phyloP scores from a whole-genome alignment of 352 stramenopile species.

The Thalassiosira ordinaria region DNA sequence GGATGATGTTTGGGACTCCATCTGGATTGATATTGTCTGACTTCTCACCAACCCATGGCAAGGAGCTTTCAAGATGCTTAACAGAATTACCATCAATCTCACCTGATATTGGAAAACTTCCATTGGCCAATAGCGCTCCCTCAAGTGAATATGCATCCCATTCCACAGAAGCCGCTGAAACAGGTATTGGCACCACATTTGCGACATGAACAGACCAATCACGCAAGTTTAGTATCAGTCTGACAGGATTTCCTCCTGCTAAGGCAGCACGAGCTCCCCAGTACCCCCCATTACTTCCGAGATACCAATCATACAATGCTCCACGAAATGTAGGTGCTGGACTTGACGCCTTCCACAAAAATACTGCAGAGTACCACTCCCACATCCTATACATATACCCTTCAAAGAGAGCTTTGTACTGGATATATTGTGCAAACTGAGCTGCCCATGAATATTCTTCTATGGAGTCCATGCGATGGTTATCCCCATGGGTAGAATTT shows the following conservation, averaged over 20 bases:
- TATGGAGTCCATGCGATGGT: conserved; percentile 43
- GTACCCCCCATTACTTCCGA: conserved; percentile 52
- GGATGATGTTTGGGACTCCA: conserved; percentile 22
- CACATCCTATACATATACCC: conserved; percentile 58
- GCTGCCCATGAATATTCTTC: conserved; percentile 63
- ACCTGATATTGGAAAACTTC: conserved; percentile 6
- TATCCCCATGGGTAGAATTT: conserved; percentile 25
- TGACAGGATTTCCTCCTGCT: conserved; percentile 21
- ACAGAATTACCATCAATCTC: conserved; percentile 28
- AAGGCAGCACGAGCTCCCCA: conserved; percentile 50
- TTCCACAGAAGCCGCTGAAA: conserved; percentile 8
- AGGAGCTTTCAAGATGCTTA: conserved; percentile 18
- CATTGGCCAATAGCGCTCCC: conserved; percentile 25
- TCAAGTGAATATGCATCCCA: conserved; percentile 44
- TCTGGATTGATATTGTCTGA: neutral
- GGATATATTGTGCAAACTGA: conserved; percentile 63
- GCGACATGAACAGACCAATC: conserved; percentile 42
- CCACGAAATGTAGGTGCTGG: conserved; percentile 70
- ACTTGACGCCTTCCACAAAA: conserved; percentile 73
- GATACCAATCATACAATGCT: conserved; percentile 72
- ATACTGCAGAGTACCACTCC: conserved; percentile 61
- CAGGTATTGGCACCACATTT: conserved; percentile 24
- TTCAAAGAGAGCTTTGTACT: conserved; percentile 70
- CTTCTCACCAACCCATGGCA: conserved; percentile 42
- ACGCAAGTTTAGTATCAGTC: conserved; percentile 39